phyloP scores from a whole-genome alignment of 2,329 filamentous ascomycete genomes.

The Alternaria gaisen region DNA sequence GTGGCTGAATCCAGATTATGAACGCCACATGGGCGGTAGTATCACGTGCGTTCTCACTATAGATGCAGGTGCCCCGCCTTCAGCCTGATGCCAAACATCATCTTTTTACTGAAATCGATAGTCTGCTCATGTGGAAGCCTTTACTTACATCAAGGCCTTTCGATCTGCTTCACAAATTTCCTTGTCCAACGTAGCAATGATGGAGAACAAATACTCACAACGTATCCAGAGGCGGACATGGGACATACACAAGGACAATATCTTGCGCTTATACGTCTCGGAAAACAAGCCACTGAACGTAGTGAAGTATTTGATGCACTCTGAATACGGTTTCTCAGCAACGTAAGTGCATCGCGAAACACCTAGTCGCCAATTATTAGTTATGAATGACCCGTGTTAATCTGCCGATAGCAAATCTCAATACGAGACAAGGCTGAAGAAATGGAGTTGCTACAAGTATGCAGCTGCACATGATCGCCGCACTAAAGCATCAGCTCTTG shows the following conservation, averaged over 20 bases:
- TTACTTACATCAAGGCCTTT: accelerated
- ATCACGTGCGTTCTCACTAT: accelerated
- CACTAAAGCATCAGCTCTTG: accelerated
- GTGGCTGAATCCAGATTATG: not conserved
- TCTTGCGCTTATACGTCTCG: not conserved
- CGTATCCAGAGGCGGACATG: not conserved
- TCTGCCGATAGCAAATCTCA: not conserved
- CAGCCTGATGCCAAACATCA: not conserved
- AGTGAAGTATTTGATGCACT: not conserved
- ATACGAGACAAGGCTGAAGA: not conserved
- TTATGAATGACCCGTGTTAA: not conserved
- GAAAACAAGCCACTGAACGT: not conserved
- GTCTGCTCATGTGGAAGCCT: not conserved
- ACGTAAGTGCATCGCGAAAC: not conserved
- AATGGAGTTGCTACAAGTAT: not conserved
- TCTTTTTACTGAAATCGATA: not conserved
- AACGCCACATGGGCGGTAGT: not conserved
- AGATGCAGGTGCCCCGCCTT: not conserved
- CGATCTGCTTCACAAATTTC: not conserved
- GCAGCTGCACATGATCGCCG: not conserved
- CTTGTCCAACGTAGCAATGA: not conserved
- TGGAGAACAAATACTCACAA: not conserved
- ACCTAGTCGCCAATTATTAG: not conserved
- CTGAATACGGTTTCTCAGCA: not conserved
- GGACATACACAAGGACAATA: not conserved